Percentiles rank a stretch among this genome's conserved stretches.
Evolutionary conservation across 108 stramenopile species (phyloP).

Genomic region (Conticribra weissflogii): DNA sequence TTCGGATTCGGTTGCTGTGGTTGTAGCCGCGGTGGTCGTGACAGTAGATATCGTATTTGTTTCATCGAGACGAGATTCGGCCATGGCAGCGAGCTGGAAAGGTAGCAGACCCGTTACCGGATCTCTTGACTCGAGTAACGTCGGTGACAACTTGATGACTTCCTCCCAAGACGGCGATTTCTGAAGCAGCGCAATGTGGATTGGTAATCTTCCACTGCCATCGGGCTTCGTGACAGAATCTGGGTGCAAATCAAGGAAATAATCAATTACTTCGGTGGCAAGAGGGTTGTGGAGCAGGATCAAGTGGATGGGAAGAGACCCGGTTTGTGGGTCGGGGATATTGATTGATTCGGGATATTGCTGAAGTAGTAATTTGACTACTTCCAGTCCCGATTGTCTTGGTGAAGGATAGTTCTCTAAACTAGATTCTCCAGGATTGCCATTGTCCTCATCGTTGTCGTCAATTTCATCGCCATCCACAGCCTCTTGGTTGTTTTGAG

Average conservation of each 20-base stretch:
- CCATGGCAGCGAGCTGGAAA: conserved; percentile 48
- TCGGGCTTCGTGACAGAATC: conserved; percentile 30
- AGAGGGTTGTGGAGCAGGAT: conserved; percentile 30
- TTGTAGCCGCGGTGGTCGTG: neutral
- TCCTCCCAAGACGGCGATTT: conserved; percentile 40
- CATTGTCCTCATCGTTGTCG: conserved; percentile 15
- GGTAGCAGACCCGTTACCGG: conserved; percentile 45
- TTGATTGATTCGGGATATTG: conserved; percentile 42
- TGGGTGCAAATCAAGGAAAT: conserved; percentile 36
- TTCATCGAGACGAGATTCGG: conserved; percentile 14
- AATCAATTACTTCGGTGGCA: conserved; percentile 28
- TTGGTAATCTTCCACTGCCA: conserved; percentile 46
- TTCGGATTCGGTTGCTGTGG: no score
- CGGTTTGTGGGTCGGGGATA: conserved; percentile 31
- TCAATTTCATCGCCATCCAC: conserved; percentile 17
- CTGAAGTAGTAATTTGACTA: conserved; percentile 35
- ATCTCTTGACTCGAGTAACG: conserved; percentile 42
- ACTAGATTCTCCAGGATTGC: conserved; percentile 3
- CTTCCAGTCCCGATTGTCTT: conserved; percentile 26
- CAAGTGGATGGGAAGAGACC: conserved; percentile 44
- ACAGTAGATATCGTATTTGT: neutral
- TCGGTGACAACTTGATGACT: conserved; percentile 28
- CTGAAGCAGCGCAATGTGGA: conserved; percentile 49
- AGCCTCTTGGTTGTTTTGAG: no score
- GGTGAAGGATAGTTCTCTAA: conserved; percentile 3